phyloP scores from a whole-genome alignment of 2,329 filamentous ascomycete species.

The Aureobasidium sp. region DNA sequence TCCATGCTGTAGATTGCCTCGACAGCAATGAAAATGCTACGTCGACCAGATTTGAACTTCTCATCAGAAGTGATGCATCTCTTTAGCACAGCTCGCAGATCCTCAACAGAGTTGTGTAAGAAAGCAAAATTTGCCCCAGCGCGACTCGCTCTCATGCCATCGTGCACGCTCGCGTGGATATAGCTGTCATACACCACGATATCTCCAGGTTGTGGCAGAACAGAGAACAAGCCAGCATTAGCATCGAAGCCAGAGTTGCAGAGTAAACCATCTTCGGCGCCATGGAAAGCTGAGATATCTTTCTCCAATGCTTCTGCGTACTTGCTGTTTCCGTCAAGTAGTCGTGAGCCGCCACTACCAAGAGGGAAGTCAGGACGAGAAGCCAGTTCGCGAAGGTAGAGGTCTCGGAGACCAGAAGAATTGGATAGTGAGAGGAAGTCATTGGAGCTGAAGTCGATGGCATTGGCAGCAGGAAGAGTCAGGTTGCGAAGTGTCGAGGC shows the following conservation, averaged over 20 bases:
- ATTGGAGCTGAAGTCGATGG: slow-evolving; percentile 57
- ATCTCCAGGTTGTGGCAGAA: slow-evolving; percentile 41
- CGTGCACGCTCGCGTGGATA: slow-evolving; percentile 71
- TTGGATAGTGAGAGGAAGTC: slow-evolving; percentile 56
- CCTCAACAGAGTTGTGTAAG: slow-evolving; percentile 47
- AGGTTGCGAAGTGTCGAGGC: slow-evolving; percentile 41
- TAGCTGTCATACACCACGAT: slow-evolving; percentile 64
- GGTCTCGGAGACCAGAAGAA: slow-evolving; percentile 39
- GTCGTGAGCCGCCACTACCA: slow-evolving; percentile 52
- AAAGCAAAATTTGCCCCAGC: slow-evolving; percentile 47
- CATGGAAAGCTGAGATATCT: slow-evolving; percentile 54
- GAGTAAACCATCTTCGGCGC: slow-evolving; percentile 50
- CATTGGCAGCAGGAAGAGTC: slow-evolving; percentile 36
- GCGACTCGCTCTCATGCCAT: slow-evolving; percentile 63
- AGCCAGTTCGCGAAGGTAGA: slow-evolving; percentile 43
- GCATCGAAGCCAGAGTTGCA: slow-evolving; percentile 52
- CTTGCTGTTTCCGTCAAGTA: slow-evolving; percentile 57
- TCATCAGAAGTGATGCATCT: slow-evolving; percentile 25
- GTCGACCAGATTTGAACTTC: slow-evolving; percentile 30
- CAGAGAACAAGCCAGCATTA: slow-evolving; percentile 42
- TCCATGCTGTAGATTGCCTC: slow-evolving; percentile 75
- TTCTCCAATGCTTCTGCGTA: slow-evolving; percentile 54
- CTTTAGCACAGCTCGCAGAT: slow-evolving; percentile 28
- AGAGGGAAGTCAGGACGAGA: slow-evolving; percentile 36
- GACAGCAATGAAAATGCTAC: slow-evolving; percentile 59